Evolutionary conservation across 2,329 filamentous ascomycete species (phyloP), one percentile per base, ranked within the genome.

Genomic region (Aspergillus versicolor): DNA sequence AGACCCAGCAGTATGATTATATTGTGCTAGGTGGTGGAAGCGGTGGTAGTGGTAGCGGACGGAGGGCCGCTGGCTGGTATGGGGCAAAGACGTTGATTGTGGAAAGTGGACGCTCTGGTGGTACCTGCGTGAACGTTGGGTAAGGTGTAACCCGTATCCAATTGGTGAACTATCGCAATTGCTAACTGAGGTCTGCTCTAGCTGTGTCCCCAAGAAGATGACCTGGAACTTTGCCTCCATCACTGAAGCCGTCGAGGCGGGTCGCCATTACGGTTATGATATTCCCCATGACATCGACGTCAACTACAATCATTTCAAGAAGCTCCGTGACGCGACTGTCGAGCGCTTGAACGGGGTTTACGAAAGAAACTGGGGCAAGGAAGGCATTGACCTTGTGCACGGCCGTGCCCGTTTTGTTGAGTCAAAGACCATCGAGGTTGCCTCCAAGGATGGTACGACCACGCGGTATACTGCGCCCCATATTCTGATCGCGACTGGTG

Each of bases 21-120:
- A 80, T 84, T 55, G 80, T 83, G 56, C 76, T 83, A 63, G 81
- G 81, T 56, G 81, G 81, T 63, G 81, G 81, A 49, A 80, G 78
- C 60, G 81, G 80, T 60, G 81, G 81, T 38, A 78, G 77, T 61
- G 80, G 77, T 54, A 77, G 79, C 53, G 78, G 76, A 45, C 75
- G 79, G 57, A 72, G 80, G 65, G 80, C 79, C 13, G 74, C 79
- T 17, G 80, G 81, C 17, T 81, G 77, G 77, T 82, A 82, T 68
- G 75, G 76, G 17, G 76, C 76, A 57, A 82, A 81, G 70, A 80
- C 78, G 4, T 61, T 81, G 61, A 75, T 82, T 55, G 73, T 83
- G 42, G 79, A 82, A 63, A 78, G 78, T 60, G 76, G 77, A 22
- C 70, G 73, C 22, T 76, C 75, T 27, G 80, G 80, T 32, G 79